phyloP scores from a whole-genome alignment of 2,329 filamentous ascomycete genomes.

The Incumbomyces lentus region DNA sequence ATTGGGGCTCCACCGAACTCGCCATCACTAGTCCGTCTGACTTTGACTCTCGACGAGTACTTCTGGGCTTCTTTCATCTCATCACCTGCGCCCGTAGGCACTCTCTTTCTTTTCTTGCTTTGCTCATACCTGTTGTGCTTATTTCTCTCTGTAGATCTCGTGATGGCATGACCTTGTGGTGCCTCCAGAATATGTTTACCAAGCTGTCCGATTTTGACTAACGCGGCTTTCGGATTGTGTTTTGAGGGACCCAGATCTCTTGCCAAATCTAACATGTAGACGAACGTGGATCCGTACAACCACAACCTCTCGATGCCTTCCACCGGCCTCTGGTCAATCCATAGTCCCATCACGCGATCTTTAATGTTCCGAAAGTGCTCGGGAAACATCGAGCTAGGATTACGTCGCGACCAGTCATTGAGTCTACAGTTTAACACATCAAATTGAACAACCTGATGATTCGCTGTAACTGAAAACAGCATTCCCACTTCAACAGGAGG shows the following conservation, averaged over 20 bases:
- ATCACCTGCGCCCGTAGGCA: slow-evolving; percentile 26
- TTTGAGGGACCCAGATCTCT: slow-evolving; percentile 46
- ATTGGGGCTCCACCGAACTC: neutral
- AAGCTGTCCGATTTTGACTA: slow-evolving; percentile 12
- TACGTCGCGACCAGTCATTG: slow-evolving; percentile 76
- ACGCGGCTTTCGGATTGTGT: neutral
- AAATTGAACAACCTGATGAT: slow-evolving; percentile 65
- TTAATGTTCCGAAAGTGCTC: slow-evolving; percentile 61
- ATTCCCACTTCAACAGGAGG: slow-evolving; percentile 41
- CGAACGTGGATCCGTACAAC: slow-evolving; percentile 75
- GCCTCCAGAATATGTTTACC: slow-evolving; percentile 22
- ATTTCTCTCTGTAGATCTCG: neutral
- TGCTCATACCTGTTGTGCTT: neutral
- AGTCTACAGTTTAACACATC: slow-evolving; percentile 66
- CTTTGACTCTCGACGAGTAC: neutral
- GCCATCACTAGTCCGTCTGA: neutral
- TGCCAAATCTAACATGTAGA: slow-evolving; percentile 84
- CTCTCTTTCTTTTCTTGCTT: slow-evolving; percentile 35
- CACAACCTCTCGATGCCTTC: slow-evolving; percentile 54
- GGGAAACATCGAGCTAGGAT: slow-evolving; percentile 66
- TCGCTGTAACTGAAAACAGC: slow-evolving; percentile 52
- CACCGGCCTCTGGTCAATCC: slow-evolving; percentile 49
- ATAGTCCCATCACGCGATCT: slow-evolving; percentile 64
- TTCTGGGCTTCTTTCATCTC: slow-evolving; percentile 25
- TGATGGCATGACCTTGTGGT: slow-evolving; percentile 8